Evolutionary conservation across 192 early-diverging fungal species (phyloP).

Genomic region (Backusella psychrophila): DNA sequence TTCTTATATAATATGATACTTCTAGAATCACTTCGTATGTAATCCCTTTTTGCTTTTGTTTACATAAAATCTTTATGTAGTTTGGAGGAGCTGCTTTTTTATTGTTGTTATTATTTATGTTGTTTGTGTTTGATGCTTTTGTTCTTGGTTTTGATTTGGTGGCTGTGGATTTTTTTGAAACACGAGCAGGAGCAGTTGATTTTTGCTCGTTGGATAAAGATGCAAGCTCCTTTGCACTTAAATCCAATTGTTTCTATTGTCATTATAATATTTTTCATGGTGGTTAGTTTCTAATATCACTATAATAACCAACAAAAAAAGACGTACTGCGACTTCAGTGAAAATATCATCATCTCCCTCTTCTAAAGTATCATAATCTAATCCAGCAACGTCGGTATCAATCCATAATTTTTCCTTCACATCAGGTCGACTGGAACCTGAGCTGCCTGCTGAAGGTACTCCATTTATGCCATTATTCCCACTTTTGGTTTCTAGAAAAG

Average conservation of each 20-base stretch:
- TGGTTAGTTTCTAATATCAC: not conserved
- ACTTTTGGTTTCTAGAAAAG: not conserved
- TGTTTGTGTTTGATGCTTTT: constrained; percentile 1
- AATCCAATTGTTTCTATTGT: constrained; percentile 9
- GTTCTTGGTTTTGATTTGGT: not conserved
- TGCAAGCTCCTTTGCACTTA: constrained; percentile 1
- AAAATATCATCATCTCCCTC: constrained; percentile 8
- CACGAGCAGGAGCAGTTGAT: not conserved
- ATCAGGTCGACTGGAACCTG: not conserved
- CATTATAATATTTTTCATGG: not conserved
- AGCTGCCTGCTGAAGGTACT: not conserved
- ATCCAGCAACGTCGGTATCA: not conserved
- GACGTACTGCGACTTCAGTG: not conserved
- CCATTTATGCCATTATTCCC: not conserved
- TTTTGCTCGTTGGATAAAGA: not conserved
- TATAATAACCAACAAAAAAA: not conserved
- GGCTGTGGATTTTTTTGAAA: constrained; percentile 8
- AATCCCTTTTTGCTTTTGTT: constrained; percentile 13
- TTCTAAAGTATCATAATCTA: not conserved
- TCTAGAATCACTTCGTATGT: constrained; percentile 9
- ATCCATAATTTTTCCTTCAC: not conserved
- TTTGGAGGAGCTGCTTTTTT: constrained; percentile 12
- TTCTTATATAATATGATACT: constrained; percentile 18
- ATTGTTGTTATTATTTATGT: not conserved
- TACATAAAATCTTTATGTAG: constrained; percentile 8